Conservation (phyloP, 2,329 filamentous ascomycete genomes). For the Diaporthe ampelina region DNA sequence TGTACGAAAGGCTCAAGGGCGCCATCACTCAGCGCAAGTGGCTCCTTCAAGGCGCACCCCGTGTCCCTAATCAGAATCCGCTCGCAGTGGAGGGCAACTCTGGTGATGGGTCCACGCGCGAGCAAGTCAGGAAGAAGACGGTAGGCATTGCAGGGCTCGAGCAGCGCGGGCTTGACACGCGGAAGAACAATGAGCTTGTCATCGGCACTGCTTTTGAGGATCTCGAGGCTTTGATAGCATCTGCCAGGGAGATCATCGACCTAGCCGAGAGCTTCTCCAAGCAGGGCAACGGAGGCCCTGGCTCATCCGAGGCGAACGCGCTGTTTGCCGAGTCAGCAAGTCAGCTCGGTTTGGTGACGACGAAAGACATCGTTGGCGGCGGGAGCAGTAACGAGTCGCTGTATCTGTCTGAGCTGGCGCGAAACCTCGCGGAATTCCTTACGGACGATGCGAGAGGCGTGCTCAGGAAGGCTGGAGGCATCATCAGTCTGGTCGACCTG, state of each 20-base stretch:
- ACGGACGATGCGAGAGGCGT: slow-evolving; percentile 87
- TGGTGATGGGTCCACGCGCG: slow-evolving; percentile 44
- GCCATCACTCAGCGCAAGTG: slow-evolving; percentile 95
- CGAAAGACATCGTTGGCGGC: slow-evolving; percentile 92
- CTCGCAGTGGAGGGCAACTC: slow-evolving; percentile 53
- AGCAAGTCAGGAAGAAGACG: slow-evolving; percentile 62
- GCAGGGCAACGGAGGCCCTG: slow-evolving; percentile 72
- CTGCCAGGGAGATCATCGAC: slow-evolving; percentile 94
- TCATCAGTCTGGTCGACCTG: slow-evolving; percentile 89
- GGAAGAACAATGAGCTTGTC: slow-evolving; percentile 92
- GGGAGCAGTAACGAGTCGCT: slow-evolving; percentile 81
- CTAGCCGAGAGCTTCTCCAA: slow-evolving; percentile 89
- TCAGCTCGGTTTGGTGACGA: slow-evolving; percentile 90
- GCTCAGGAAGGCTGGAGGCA: slow-evolving; percentile 84
- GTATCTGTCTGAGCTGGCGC: slow-evolving; percentile 88
- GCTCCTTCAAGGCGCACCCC: slow-evolving; percentile 91
- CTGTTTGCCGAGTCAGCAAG: slow-evolving; percentile 86
- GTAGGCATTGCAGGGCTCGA: slow-evolving; percentile 95
- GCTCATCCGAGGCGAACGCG: slow-evolving; percentile 77
- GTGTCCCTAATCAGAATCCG: slow-evolving; percentile 76
- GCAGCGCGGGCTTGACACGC: slow-evolving; percentile 83
- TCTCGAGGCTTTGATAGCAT: slow-evolving; percentile 95
- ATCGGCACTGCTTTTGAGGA: slow-evolving; percentile 97
- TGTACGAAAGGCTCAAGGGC: slow-evolving; percentile 88
- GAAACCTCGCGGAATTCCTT: slow-evolving; percentile 89